Evolutionary conservation across 2,329 filamentous ascomycete species (phyloP), one percentile per base, ranked within the genome.

Genomic region (Pleochaeta shiraiana): DNA sequence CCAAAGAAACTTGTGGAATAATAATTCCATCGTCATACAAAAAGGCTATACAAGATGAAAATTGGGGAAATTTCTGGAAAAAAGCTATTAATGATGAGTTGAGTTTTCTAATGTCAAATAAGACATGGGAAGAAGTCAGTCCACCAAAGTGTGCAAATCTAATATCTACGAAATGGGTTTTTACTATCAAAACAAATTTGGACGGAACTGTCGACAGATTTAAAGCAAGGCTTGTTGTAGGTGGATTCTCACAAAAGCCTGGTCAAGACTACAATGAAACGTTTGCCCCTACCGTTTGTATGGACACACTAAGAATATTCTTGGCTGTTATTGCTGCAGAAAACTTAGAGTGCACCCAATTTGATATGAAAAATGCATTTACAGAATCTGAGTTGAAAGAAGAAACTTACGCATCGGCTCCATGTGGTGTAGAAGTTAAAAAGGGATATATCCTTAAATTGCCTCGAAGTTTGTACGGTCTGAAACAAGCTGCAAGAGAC

Each of bases 331-430:
- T 63, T 28, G 60, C 60, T 5, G 26, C 34, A 28, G 34, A 63
- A 63, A 33, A 63, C 21, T 39, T 62, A 16, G 37, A 43, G 26
- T 63, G 60, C 16, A 28, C 4, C 21, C 60, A 43, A 19, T 34
- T 28, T 31, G 26, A 43, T 39, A 45, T 45, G 11, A 45, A 63
- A 26, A 63, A 63, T 47, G 24, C 60, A 19, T 45, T 63, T 45
- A 63, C 60, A 24, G 9, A 63, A 30, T 63, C 34, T 30, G 21
- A 63, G 12, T 63, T 63, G 33, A 63, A 63, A 63, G 60, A 45
- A 30, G 39, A 63, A 28, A 63, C 45, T 26, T 45, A 63, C 16
- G 11, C 33, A 6, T n/a, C 60, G 16, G 16, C 34, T 11, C 24
- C 60, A 28, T 26, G 6, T 28, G 60, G 60, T 28, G 21, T 63